Evolutionary conservation across 2,329 filamentous ascomycete species (phyloP).

Genomic region (Byssoonygena ceratinophila): DNA sequence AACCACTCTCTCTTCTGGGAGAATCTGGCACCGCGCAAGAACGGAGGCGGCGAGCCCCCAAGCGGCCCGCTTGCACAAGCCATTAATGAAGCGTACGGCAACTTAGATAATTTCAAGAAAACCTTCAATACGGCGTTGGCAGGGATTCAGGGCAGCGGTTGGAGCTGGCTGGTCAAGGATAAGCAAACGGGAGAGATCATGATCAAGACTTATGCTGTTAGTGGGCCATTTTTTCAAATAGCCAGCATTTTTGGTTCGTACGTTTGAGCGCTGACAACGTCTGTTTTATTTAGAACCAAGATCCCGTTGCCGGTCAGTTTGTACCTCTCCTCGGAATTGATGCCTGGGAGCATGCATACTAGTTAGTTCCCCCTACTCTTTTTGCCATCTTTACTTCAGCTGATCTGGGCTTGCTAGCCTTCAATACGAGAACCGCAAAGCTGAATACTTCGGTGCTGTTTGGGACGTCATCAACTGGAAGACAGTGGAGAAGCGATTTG

Average conservation of each 20-base stretch:
- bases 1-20: constrained; percentile 59
- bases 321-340: constrained; percentile 78
- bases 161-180: constrained; percentile 55
- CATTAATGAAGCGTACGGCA: constrained; percentile 51
- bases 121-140: constrained; percentile 55
- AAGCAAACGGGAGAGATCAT: constrained; percentile 47
- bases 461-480: constrained; percentile 98
- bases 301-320: constrained; percentile 74
- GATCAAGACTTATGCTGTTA: constrained; percentile 54
- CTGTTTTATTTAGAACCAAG: constrained; percentile 55
- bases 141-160: constrained; percentile 55
- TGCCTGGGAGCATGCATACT: constrained; percentile 95
- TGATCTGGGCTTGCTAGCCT: constrained; percentile 42
- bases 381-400: background rate
- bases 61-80: constrained; percentile 46
- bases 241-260: background rate
- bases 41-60: constrained; percentile 54
- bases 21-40: constrained; percentile 52
- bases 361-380: constrained; percentile 40
- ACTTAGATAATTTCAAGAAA: constrained; percentile 49
- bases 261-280: background rate
- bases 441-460: constrained; percentile 84
- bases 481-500: constrained; percentile 66
- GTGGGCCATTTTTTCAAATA: constrained; percentile 16
- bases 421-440: constrained; percentile 95